Conservation (phyloP, 805 yeast genomes). For the Saccharomycodes ludwigii region DNA sequence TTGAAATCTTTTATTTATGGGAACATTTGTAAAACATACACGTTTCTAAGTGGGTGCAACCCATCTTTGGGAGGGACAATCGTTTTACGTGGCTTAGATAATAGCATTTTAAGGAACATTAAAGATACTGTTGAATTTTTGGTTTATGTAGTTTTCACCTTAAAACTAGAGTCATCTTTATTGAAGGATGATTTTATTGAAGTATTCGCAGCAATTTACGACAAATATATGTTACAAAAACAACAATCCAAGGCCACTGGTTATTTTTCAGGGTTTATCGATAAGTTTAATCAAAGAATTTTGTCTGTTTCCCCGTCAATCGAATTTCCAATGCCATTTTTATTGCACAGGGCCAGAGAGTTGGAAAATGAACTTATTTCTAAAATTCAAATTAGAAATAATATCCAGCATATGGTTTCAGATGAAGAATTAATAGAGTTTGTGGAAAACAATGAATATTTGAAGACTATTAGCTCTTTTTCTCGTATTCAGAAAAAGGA, state of each 20-base stretch:
- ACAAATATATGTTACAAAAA: conserved; percentile 9
- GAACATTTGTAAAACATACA: conserved; percentile 50
- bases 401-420: no score
- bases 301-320: conserved; percentile 83
- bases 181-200: conserved; percentile 59
- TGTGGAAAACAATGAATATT: conserved; percentile 1
- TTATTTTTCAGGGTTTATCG: conserved; percentile 27
- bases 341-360: conserved; percentile 41
- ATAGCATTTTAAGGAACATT: conserved; percentile 46
- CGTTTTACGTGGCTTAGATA: conserved; percentile 69
- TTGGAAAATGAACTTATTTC: conserved; percentile 30
- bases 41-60: conserved; percentile 71
- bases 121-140: conserved; percentile 74
- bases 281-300: conserved; percentile 34
- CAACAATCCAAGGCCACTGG: conserved; percentile 13
- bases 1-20: conserved; percentile 52
- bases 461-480: conserved; percentile 1
- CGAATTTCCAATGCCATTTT: conserved; percentile 54
- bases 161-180: conserved; percentile 66
- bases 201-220: conserved; percentile 28
- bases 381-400: conserved; percentile 15
- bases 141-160: conserved; percentile 65
- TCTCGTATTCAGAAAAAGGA: conserved; percentile 20
- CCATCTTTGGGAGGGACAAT: conserved; percentile 70
- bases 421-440: no score